phyloP scores from a whole-genome alignment of 2,329 filamentous ascomycete genomes.

The Pseudopyricularia cyperi region DNA sequence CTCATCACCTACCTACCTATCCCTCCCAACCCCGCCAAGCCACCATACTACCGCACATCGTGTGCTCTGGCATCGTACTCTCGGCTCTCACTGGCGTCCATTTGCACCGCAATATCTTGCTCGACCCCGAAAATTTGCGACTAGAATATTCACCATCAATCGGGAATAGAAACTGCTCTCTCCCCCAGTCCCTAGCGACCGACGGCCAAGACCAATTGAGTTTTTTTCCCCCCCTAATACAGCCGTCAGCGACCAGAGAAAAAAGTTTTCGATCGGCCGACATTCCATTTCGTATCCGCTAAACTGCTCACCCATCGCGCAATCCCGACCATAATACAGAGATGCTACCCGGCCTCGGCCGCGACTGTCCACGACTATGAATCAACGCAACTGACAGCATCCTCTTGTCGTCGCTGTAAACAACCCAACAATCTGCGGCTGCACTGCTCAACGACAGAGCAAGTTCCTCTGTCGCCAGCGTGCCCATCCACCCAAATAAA shows the following conservation, averaged over 20 bases:
- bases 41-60: too few species aligned
- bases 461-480: not conserved
- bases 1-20: too few species aligned
- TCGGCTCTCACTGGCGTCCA: too few species aligned
- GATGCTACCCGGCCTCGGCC: constrained; percentile 4
- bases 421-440: not conserved
- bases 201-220: not conserved
- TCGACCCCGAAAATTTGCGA: too few species aligned
- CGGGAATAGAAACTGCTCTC: too few species aligned
- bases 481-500: not conserved
- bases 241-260: not conserved
- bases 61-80: too few species aligned
- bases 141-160: too few species aligned
- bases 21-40: too few species aligned
- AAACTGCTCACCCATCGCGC: not conserved
- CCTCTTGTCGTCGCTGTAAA: constrained; percentile 5
- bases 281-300: not conserved
- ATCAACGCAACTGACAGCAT: constrained; percentile 15
- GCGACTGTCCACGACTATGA: constrained; percentile 16
- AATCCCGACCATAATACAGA: not conserved
- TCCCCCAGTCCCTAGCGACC: too few species aligned
- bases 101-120: too few species aligned
- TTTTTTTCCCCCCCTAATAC: not conserved
- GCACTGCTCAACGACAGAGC: not conserved
- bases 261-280: not conserved